Evolutionary conservation across 768 basidiomycete genomes (phyloP), one percentile per base, ranked within the genome.

Genomic region (Pholiota conissans): DNA sequence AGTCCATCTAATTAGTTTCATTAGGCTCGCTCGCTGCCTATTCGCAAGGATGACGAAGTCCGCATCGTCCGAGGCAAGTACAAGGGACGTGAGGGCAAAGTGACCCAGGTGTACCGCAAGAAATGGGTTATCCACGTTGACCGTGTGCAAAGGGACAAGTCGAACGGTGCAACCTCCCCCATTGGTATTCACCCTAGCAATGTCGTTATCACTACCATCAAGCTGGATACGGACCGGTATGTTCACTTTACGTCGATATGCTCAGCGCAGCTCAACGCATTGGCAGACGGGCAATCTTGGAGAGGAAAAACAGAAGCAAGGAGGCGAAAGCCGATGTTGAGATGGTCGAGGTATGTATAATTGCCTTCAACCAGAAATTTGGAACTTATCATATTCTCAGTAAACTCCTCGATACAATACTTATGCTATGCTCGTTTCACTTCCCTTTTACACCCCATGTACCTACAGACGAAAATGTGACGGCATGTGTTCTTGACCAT

Each of bases 51-150:
- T 67, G 96, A 99, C 74, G 96, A 98, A 78, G 96, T 98, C 63
- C 82, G 90, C 71, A 94, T 99, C 67, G 92, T 98, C 59, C 85
- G 96, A 63, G 96, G 96, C 56, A 95, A 96, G 76, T 95, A 97
- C 86, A 97, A 97, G 84, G 96, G 97, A 51, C 86, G 95, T 71
- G 96, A 99, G 83, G 96, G 96, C 69, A 98, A 98, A 80, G 87
- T 99, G 61, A 93, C 92, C 59, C 90, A 95, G 77, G 95, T 98
- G 63, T 96, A 95, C 84, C 91, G 95, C 74, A 96, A 96, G 88
- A 95, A 96, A 76, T 98, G 93, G 91, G 93, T 98, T 55, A 90
- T 99, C 75, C 90, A 98, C 78, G 91, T 99, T 71, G 96, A 99
- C 77, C 93, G 96, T 72, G 94, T 99, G 55, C 89, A 91, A 75